phyloP scores from a whole-genome alignment of 169 alveolate species.

The Babesia gibsoni region DNA sequence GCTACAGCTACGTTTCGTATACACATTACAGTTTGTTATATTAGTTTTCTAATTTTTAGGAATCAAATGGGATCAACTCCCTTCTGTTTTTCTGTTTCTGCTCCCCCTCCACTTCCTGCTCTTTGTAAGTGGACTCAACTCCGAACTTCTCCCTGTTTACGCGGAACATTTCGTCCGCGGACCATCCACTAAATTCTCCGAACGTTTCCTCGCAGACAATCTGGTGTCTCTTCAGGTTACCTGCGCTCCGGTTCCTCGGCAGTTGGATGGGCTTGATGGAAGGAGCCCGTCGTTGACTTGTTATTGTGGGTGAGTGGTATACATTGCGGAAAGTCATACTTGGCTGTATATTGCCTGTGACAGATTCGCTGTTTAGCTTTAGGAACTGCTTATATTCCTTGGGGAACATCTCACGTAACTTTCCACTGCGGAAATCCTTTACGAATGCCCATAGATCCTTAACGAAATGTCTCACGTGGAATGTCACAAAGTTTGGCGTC shows the following conservation, averaged over 20 bases:
- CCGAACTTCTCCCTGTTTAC: conserved; percentile 84
- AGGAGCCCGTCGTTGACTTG: neutral
- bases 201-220: conserved; percentile 14
- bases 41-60: neutral
- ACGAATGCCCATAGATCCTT: conserved; percentile 32
- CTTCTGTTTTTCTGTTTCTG: neutral
- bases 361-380: neutral
- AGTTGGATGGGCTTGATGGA: neutral
- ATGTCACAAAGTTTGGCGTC: conserved; percentile 22
- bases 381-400: conserved; percentile 7
- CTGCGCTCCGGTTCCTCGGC: neutral
- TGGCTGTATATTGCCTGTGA: neutral
- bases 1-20: too few species aligned
- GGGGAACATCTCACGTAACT: conserved; percentile 18
- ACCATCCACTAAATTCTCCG: conserved; percentile 68
- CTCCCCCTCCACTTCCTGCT: conserved; percentile 59
- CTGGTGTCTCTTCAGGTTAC: neutral
- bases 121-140: conserved; percentile 78
- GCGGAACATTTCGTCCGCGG: conserved; percentile 85
- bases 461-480: conserved; percentile 54
- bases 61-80: conserved; percentile 18
- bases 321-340: neutral
- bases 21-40: neutral
- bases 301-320: neutral
- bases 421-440: conserved; percentile 26